Evolutionary conservation across 768 basidiomycete genomes (phyloP), one percentile per base, ranked within the genome.

Genomic region (Clavulina sp.): DNA sequence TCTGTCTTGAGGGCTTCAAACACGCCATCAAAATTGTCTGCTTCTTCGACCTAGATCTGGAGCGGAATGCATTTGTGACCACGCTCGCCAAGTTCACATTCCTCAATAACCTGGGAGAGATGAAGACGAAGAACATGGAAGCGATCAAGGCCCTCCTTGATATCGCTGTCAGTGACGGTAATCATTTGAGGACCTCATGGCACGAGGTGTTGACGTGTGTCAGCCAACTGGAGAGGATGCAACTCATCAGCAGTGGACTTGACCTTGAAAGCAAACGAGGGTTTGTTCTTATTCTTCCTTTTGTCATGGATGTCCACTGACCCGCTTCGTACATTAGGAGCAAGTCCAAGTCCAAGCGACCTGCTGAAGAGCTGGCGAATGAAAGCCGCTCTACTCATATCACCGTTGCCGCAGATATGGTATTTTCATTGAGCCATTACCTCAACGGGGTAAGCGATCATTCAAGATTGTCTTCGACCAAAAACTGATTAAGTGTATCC

Each of bases 91-190:
- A 97, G 64, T 96, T 97, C 65, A 99, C 95, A 0, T 95, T 95
- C 73, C 71, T 97, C 56, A 96, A 86, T 65, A 97, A 99, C 61
- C 68, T 97, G 3, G 89, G 91, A 51, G 95, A 97, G 70, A 99
- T 99, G 95, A 92, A 89, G 68, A 74, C 87, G 31, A 97, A 97
- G 71, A 97, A 97, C 62, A 95, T 99, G 78, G 95, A 97, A 63
- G 95, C 93, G 4, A 96, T 99, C 69, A 97, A 96, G 66, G 69
- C 87, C 2, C 71, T 99, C 49, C 69, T 99, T 7, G 95, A 97
- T 60, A 78, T 99, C 41, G 93, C 95, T 16, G 83, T 93, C 36
- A 83, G 77, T n/a, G 92, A 99, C 63, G 95, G 95, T 54, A 96
- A 95, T 63, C 81, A 87, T 62, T 73, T 99, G 55, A 95, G 92